Evolutionary conservation across 1,139 yeast species (phyloP).

Genomic region (Blastobotrys serpentis): DNA sequence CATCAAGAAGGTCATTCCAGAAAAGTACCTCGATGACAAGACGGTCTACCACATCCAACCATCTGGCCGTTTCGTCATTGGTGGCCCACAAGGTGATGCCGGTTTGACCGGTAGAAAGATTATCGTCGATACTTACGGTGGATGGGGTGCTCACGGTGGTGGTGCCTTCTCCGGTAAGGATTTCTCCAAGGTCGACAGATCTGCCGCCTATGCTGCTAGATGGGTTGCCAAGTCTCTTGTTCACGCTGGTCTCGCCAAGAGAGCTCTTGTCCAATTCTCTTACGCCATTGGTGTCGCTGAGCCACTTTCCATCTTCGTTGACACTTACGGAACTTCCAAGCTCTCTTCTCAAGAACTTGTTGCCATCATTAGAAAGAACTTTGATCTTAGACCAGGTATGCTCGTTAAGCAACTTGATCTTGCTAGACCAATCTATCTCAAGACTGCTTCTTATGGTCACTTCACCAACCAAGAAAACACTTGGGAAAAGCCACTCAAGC

Average conservation of each 20-base stretch:
- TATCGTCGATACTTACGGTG: slow-evolving; percentile 99
- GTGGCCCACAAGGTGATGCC: slow-evolving; percentile 99
- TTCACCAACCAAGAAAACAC: slow-evolving; percentile 98
- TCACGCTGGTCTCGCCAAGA: slow-evolving; percentile 90
- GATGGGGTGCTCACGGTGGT: slow-evolving; percentile 99
- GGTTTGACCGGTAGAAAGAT: slow-evolving; percentile 99
- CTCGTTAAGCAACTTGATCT: slow-evolving; percentile 93
- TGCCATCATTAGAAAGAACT: slow-evolving; percentile 85
- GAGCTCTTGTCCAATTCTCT: slow-evolving; percentile 97
- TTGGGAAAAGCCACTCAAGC: slow-evolving; percentile 97
- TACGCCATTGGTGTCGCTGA: slow-evolving; percentile 99
- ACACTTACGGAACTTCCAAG: slow-evolving; percentile 96
- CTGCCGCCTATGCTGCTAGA: slow-evolving; percentile 99
- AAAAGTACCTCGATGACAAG: slow-evolving; percentile 84
- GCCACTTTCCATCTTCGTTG: slow-evolving; percentile 96
- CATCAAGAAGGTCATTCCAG: slow-evolving; percentile 89
- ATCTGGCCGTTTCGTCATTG: slow-evolving; percentile 98
- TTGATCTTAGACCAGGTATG: slow-evolving; percentile 99
- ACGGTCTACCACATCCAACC: slow-evolving; percentile 99
- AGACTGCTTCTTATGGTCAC: slow-evolving; percentile 99
- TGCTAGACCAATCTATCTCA: slow-evolving; percentile 98
- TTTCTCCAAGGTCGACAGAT: slow-evolving; percentile 99
- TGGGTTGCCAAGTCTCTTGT: slow-evolving; percentile 99
- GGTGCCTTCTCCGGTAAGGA: slow-evolving; percentile 99
- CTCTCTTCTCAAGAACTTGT: slow-evolving; percentile 87